These are phyloP conservation scores for Globisporangium rhizosaccharum DNA, from an alignment of 352 stramenopile species.

Conservation along the genomic window DNA sequence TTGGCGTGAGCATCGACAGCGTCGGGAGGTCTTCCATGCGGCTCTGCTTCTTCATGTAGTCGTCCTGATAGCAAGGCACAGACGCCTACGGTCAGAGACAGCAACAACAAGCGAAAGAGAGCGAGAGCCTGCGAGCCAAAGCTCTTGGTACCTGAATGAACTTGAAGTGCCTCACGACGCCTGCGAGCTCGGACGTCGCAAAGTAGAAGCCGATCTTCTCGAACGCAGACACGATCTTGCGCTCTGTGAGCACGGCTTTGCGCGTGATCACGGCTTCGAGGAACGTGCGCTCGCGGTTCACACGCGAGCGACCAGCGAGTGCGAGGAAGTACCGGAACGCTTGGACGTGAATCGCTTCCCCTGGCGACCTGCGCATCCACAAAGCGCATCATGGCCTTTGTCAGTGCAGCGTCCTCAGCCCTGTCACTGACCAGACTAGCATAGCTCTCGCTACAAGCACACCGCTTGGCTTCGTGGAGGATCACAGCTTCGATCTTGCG, in stretches of 20 bases:
- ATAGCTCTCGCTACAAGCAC: neutral
- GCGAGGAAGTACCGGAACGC: conserved; percentile 55
- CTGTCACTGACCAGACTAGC: neutral
- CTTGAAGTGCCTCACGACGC: conserved; percentile 41
- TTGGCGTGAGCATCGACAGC: conserved; percentile 46
- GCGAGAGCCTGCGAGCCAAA: too few species aligned
- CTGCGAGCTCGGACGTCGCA: conserved; percentile 32
- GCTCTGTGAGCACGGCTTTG: conserved; percentile 55
- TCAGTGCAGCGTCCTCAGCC: neutral
- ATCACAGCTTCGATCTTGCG: conserved; percentile 52
- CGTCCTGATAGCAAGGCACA: conserved; percentile 18
- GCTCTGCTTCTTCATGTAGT: conserved; percentile 38
- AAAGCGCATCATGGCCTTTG: neutral
- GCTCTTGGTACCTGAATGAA: conserved; percentile 31
- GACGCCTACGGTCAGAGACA: too few species aligned
- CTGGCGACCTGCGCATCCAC: conserved; percentile 23
- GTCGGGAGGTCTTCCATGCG: conserved; percentile 60
- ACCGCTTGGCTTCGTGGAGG: conserved; percentile 57
- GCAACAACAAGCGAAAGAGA: too few species aligned
- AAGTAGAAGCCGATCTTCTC: conserved; percentile 59
- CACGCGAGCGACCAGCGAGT: conserved; percentile 28
- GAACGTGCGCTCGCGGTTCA: conserved; percentile 49
- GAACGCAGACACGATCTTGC: conserved; percentile 42
- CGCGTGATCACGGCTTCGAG: conserved; percentile 63
- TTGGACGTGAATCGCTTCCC: conserved; percentile 52